phyloP scores from a whole-genome alignment of 495 filamentous ascomycete species.

The Aspergillus heteromorphus region DNA sequence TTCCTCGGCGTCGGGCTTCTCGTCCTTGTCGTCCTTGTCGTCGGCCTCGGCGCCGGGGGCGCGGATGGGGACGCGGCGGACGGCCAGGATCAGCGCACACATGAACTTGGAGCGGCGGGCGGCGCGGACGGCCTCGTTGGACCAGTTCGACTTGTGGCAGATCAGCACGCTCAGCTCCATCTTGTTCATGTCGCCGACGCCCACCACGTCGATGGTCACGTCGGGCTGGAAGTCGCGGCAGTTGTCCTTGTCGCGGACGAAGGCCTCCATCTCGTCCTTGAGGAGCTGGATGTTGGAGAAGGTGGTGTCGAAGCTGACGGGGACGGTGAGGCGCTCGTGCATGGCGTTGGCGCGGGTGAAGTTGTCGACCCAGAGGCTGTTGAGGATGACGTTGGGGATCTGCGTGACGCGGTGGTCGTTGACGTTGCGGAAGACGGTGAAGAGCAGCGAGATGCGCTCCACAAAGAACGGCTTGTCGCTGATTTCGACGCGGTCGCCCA shows the following conservation, averaged over 20 bases:
- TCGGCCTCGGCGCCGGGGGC: conserved; percentile 11
- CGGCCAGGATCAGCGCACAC: conserved; percentile 82
- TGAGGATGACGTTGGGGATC: conserved; percentile 85
- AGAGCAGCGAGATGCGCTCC: conserved; percentile 90
- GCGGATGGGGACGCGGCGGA: conserved; percentile 83
- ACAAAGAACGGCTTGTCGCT: conserved; percentile 65
- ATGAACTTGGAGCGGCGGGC: conserved; percentile 92
- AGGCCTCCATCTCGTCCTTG: conserved; percentile 72
- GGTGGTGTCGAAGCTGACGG: conserved; percentile 74
- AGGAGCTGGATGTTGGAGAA: conserved; percentile 84
- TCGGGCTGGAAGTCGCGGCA: conserved; percentile 86
- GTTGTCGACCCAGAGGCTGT: conserved; percentile 90
- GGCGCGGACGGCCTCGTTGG: conserved; percentile 78
- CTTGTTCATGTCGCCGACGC: conserved; percentile 84
- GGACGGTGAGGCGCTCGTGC: conserved; percentile 77
- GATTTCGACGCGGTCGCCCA: conserved; percentile 91
- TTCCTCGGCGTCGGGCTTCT: conserved; percentile 6
- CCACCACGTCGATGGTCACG: conserved; percentile 67
- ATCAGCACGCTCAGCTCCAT: conserved; percentile 77
- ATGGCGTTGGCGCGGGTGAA: conserved; percentile 84
- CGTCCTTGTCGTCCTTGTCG: conserved; percentile 4
- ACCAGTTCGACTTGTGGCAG: conserved; percentile 93
- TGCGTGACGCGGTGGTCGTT: conserved; percentile 79
- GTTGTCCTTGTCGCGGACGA: conserved; percentile 84
- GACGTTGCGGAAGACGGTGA: conserved; percentile 85